A percentile compares a stretch with the other conserved stretches of the same genome.
Conservation (phyloP, 2,329 filamentous ascomycete genomes). For the Clarireedia monteithiana region DNA sequence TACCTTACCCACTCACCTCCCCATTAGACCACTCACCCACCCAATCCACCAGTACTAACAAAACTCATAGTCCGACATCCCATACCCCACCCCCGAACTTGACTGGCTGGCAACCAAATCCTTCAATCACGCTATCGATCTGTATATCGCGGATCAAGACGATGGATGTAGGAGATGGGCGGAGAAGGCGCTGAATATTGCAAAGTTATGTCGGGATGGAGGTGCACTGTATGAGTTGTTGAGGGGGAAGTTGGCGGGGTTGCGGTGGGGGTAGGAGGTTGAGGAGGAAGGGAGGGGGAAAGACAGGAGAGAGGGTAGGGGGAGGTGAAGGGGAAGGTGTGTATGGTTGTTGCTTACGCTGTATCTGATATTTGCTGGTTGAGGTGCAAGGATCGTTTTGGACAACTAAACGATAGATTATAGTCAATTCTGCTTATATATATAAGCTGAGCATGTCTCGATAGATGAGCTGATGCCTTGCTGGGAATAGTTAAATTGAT, state of each 20-base stretch:
- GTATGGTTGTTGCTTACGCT: background rate
- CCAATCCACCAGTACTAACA: too few species aligned
- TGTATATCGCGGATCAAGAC: slow-evolving; percentile 49
- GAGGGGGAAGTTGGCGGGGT: background rate
- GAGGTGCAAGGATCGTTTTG: too few species aligned
- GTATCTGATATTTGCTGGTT: too few species aligned
- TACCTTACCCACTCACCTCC: background rate
- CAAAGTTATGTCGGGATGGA: slow-evolving; percentile 24
- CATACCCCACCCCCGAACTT: slow-evolving; percentile 59
- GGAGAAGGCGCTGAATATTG: slow-evolving; percentile 28
- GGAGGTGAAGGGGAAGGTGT: background rate
- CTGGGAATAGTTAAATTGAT: too few species aligned
- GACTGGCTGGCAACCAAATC: slow-evolving; percentile 66
- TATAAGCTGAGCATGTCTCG: too few species aligned
- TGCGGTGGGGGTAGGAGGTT: background rate
- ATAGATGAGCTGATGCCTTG: too few species aligned
- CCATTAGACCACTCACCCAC: too few species aligned
- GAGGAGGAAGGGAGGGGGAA: background rate
- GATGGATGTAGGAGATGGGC: slow-evolving; percentile 40
- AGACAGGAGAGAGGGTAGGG: background rate
- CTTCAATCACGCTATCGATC: slow-evolving; percentile 65
- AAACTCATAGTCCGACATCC: slow-evolving; percentile 31
- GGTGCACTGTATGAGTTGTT: slow-evolving; percentile 19
- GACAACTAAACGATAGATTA: too few species aligned
- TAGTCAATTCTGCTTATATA: too few species aligned